Conservation (phyloP, 805 yeast genomes). For the Torulaspora indica region DNA sequence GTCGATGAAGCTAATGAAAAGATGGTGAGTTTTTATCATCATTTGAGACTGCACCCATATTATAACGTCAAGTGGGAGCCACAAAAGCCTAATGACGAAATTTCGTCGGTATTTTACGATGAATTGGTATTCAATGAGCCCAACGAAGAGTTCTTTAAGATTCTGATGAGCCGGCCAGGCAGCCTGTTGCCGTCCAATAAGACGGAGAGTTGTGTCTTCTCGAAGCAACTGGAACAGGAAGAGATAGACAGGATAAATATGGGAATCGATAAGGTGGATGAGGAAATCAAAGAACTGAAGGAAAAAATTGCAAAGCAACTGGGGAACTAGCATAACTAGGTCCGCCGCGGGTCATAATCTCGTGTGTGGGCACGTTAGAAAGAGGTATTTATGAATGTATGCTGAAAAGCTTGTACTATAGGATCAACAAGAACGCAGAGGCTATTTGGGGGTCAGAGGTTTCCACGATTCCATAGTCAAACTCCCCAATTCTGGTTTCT, state of each 20-base stretch:
- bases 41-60: constrained; percentile 88
- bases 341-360: neutral
- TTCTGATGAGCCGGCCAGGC: constrained; percentile 64
- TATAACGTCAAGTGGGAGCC: constrained; percentile 19
- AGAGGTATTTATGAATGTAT: constrained; percentile 5
- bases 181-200: constrained; percentile 45
- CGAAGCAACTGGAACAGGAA: constrained; percentile 56
- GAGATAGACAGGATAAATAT: constrained; percentile 54
- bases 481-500: constrained; percentile 25
- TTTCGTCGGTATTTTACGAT: constrained; percentile 67
- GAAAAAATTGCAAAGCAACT: constrained; percentile 35
- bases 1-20: constrained; percentile 85
- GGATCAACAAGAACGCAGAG: neutral
- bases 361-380: neutral
- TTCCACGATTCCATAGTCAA: constrained; percentile 46
- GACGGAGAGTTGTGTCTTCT: constrained; percentile 38
- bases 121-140: constrained; percentile 95
- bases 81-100: constrained; percentile 38
- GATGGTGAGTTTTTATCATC: constrained; percentile 80
- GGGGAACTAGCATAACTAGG: constrained; percentile 10
- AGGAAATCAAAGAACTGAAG: constrained; percentile 42
- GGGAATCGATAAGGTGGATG: constrained; percentile 43
- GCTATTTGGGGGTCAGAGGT: constrained; percentile 46
- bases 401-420: constrained; percentile 3
- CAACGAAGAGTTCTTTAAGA: constrained; percentile 79